These are phyloP conservation scores for Usnea hakonensis DNA, from an alignment of 495 filamentous ascomycete genomes.

Conservation along the genomic window DNA sequence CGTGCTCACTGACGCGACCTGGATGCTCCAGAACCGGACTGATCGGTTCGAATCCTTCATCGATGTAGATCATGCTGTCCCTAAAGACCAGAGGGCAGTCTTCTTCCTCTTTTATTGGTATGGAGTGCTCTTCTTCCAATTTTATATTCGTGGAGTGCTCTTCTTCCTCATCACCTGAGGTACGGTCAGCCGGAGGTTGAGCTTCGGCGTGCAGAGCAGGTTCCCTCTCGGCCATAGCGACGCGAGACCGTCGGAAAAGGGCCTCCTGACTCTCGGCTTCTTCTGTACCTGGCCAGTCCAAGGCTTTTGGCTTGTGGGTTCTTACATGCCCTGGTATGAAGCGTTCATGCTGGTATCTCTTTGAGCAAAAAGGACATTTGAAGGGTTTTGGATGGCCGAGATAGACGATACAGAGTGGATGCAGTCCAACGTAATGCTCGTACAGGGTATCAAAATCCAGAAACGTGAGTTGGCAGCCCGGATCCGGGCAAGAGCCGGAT, in stretches of 20 bases:
- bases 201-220: not conserved
- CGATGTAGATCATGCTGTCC: not conserved
- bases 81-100: not conserved
- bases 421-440: conserved; percentile 1
- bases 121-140: not conserved
- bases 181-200: not conserved
- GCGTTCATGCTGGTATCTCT: not conserved
- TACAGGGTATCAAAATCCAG: not conserved
- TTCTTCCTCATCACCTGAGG: not conserved
- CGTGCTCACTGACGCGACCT: not conserved
- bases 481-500: conserved; percentile 1
- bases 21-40: not conserved
- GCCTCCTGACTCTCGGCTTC: conserved; percentile 1
- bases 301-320: conserved; percentile 7
- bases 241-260: not conserved
- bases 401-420: conserved; percentile 3
- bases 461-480: conserved; percentile 3
- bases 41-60: not conserved
- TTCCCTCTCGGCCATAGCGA: not conserved
- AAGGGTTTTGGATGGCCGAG: conserved; percentile 5
- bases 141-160: not conserved
- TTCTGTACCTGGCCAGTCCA: not conserved
- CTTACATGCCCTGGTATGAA: conserved; percentile 6
- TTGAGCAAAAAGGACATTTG: conserved; percentile 5
- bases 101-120: not conserved